Percentiles rank a stretch among this genome's conserved stretches.
These are phyloP conservation scores for Podospora conica DNA, from an alignment of 495 filamentous ascomycete species.

Conservation along the genomic window DNA sequence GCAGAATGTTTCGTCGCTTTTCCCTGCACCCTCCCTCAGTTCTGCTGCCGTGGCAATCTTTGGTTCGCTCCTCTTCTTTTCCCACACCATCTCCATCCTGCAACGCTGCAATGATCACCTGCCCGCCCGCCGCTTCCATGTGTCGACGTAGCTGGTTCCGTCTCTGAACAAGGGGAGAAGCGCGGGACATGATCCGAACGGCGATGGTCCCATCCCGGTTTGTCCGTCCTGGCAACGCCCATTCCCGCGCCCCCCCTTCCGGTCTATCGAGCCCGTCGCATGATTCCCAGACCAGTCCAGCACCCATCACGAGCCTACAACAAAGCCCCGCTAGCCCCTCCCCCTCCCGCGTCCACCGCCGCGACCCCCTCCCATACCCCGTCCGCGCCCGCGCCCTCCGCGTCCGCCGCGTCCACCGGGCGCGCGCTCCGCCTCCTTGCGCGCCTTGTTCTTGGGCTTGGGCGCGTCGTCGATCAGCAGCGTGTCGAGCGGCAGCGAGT, in stretches of 20 bases:
- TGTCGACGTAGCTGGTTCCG: background rate
- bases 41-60: background rate
- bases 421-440: conserved; percentile 77
- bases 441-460: conserved; percentile 98
- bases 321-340: conserved; percentile 7
- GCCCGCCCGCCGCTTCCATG: background rate
- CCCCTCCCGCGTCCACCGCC: conserved; percentile 19
- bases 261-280: background rate
- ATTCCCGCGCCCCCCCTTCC: background rate
- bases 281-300: background rate
- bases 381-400: conserved; percentile 55
- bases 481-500: conserved; percentile 89
- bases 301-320: background rate
- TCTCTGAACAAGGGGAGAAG: background rate
- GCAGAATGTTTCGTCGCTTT: background rate
- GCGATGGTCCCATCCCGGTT: background rate
- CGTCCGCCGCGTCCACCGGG: conserved; percentile 50
- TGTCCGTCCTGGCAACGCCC: background rate
- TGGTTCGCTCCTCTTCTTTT: background rate
- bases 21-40: background rate
- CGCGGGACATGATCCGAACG: background rate
- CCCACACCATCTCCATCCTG: background rate
- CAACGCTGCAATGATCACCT: background rate
- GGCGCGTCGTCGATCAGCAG: conserved; percentile 91
- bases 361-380: conserved; percentile 50